Evolutionary conservation across 768 basidiomycete species (phyloP).

Genomic region (Suillus subaureus): DNA sequence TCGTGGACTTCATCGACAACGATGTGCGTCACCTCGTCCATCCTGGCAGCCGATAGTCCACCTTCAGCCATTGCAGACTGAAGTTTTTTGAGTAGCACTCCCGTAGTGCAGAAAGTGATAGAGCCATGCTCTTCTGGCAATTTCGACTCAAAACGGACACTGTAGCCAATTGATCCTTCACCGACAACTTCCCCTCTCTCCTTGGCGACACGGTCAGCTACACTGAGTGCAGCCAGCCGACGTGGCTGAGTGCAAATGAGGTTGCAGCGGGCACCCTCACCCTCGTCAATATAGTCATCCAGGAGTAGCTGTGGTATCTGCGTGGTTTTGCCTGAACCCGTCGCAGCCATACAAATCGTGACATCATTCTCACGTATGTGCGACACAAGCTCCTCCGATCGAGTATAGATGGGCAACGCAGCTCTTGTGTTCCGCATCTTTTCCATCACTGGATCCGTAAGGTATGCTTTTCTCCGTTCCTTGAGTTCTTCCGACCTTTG

Average conservation of each 20-base stretch:
- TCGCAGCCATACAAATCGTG: conserved; percentile 86
- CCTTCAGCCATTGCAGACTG: conserved; percentile 68
- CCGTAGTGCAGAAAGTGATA: conserved; percentile 92
- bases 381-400: conserved; percentile 63
- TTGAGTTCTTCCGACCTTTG: conserved; percentile 62
- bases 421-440: conserved; percentile 68
- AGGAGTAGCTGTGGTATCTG: conserved; percentile 93
- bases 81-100: conserved; percentile 84
- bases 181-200: conserved; percentile 81
- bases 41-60: conserved; percentile 32
- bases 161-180: conserved; percentile 75
- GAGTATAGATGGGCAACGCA: conserved; percentile 74
- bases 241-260: conserved; percentile 93
- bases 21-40: conserved; percentile 87
- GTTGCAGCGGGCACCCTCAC: conserved; percentile 85
- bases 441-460: conserved; percentile 58
- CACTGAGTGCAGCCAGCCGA: conserved; percentile 87
- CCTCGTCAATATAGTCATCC: conserved; percentile 76
- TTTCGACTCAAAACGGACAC: conserved; percentile 87
- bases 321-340: conserved; percentile 93
- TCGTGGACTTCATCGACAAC: conserved; percentile 97
- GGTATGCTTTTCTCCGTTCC: conserved; percentile 58
- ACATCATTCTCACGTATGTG: conserved; percentile 80
- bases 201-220: conserved; percentile 87
- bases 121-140: conserved; percentile 79